Evolutionary conservation across 768 basidiomycete species (phyloP), one percentile per base, ranked within the genome.

Genomic region (Mycena maculata): DNA sequence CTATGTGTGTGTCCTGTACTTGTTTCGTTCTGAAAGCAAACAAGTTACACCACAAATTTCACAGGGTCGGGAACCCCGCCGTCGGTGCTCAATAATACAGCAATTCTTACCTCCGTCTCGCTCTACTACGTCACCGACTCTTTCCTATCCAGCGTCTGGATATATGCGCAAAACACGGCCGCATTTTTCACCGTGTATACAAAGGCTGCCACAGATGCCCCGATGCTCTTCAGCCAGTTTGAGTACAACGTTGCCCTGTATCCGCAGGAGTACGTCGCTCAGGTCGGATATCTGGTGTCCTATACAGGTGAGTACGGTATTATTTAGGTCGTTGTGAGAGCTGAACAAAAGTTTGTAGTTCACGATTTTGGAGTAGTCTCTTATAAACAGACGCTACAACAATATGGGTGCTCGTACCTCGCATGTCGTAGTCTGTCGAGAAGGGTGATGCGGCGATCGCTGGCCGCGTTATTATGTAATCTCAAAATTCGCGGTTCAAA

Each of bases 51-150:
- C 36, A 38, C 7, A 3, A 22, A 6, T 8, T 22, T 8, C 22
- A 45, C 41, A 42, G 41, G n/a, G 44, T 45, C 16, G 23, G 31
- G 31, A 4, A 36, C 52, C 23, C 50, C 52, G 25, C 55, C 42
- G 18, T 57, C 38, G 12, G 27, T 30, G 45, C 55, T 59, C 53
- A 31, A 52, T 25, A 18, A 30, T n/a, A 27, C 28, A 15, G 66
- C 65, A 23, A 68, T 73, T 49, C 61, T 73, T 20, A 71, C 67
- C 48, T 67, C 69, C 13, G 61, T 73, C 25, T 73, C 75, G 27
- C 56, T 74, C 5, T 76, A 74, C 68, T 73, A 62, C 47, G 68
- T 74, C 44, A 72, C 73, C 30, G 30, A 49, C 18, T 52, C 73
- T 4, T 70, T 73, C 63, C 42, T 55, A 13, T 70, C 71, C 41